Evolutionary conservation across 2,329 filamentous ascomycete genomes (phyloP).

Genomic region (Monilinia aucupariae): DNA sequence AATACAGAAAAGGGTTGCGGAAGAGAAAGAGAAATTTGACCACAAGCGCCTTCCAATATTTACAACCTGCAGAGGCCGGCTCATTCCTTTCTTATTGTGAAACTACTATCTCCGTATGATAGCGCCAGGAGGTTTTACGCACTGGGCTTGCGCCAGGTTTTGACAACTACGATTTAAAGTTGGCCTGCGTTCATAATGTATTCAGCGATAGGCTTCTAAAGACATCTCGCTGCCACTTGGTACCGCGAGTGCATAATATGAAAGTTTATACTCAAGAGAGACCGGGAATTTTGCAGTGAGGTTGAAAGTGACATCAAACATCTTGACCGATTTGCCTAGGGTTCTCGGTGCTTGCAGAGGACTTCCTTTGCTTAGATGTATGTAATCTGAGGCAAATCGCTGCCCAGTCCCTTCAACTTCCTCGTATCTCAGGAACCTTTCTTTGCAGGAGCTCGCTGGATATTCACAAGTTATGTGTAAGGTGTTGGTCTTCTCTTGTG

Average conservation of each 20-base stretch:
- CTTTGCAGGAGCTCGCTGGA: no score
- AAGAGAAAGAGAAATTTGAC: neutral
- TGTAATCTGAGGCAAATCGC: no score
- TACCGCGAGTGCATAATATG: neutral
- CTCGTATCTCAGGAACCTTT: no score
- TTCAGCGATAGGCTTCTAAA: neutral
- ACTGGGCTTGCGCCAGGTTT: neutral
- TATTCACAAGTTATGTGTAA: no score
- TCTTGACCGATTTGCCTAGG: neutral
- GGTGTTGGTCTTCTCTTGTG: no score
- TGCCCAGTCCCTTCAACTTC: no score
- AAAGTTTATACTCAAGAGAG: neutral
- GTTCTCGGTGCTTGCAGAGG: neutral
- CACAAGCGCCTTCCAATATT: neutral
- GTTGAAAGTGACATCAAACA: neutral
- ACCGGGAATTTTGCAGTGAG: neutral
- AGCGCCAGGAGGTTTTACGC: neutral
- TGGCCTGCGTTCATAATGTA: no score
- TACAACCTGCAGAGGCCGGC: no score
- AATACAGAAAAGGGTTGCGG: neutral
- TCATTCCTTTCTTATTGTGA: neutral
- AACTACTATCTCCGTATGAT: neutral
- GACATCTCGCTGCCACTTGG: neutral
- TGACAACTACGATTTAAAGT: neutral
- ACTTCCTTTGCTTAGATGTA: no score